Base-by-base conservation (phyloP, 495 filamentous ascomycete species). In the Aspergillus leporis region DNA sequence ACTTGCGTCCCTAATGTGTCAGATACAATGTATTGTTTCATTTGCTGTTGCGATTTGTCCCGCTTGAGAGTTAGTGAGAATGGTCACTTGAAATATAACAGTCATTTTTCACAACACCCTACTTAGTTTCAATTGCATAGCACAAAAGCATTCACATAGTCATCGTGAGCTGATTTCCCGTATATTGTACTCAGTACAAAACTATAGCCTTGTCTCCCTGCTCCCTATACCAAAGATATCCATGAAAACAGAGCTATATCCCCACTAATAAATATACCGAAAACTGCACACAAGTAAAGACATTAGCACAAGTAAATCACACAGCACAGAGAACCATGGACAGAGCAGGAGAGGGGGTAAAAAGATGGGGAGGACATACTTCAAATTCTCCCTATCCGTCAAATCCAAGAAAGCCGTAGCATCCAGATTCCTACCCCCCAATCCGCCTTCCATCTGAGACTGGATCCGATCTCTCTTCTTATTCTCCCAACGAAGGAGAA, bases 371-470 rank as follows among this genome's bases (percentile, higher is more conserved):
- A 14, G 23, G 10, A 65, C 66, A 54, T 77, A 82, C 69, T 85
- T 82, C 59, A 80, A 62, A 51, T 85, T 86, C 72, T 85, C 81
- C 41, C 73, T 65, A 68, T 86, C 85, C 8, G 83, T 87, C 81
- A 86, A 67, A 68, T 85, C 83, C 59, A 77, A 73, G 50, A 86
- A 87, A 12, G 82, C 83, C 55, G 83, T 85, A 12, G 74, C 67
- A 61, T 83, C 80, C 16, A 84, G 64, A 64, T 82, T 81, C 53
- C 81, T 69, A 2, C 76, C 77, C 53, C 78, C 77, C 10, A 81
- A 62, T 4, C 78, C 79, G 36, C 76, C 73, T 45, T 79, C 74
- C 64, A 75, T 69, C 56, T 76, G 69, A 10, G 77, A 72, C 57
- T 83, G 78, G 22, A 83, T 74, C 8, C 68, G 69, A 64, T 86